Evolutionary conservation across 192 early-diverging fungal species (phyloP), one percentile per base, ranked within the genome.

Genomic region (Jimgerdemannia lactiflua): DNA sequence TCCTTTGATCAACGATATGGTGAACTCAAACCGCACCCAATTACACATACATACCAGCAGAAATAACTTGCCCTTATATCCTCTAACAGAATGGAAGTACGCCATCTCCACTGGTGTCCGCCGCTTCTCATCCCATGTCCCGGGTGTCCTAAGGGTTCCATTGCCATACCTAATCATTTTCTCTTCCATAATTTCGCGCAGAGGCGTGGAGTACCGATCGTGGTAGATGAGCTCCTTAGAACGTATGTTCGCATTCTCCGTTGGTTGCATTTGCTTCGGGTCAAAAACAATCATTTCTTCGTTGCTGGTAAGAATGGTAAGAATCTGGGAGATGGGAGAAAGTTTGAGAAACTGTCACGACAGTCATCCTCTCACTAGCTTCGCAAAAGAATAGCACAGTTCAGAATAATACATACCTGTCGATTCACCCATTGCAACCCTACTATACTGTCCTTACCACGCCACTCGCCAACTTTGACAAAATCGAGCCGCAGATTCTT

Each of bases 201-300:
- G 72, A 29, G 83, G 68, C 0, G 70, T 42, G 3, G 71, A 78
- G 54, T 82, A 90, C 74, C 82, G 82, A 74, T 90, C 87, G 68
- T 90, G 89, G 70, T 87, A 90, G 3, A 90, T 83, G 64, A 90
- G 76, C 65, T 88, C 85, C 39, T 87, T 81, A 42, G 73, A 73
- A 19, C 83, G 71, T 18, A 86, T 80, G 74, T 78, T 85, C 19
- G 78, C 80, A 10, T 80, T 70, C 67, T 90, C 87, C 14, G 84
- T 88, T 65, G 85, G 82, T 4, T 67, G 74, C 84, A 90, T 86
- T 41, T 71, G 69, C 65, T 83, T 87, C 2, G 87, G 87, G 74
- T 90, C 87, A 71, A 90, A 90, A 3, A 90, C 79, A 19, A 90
- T 78, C 70, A 90, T 84, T 9, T 87, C 86, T 72, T 90, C 89